These are phyloP conservation scores for Puccinia sorghi DNA, from an alignment of 1,284 basidiomycete species.

Conservation along the genomic window DNA sequence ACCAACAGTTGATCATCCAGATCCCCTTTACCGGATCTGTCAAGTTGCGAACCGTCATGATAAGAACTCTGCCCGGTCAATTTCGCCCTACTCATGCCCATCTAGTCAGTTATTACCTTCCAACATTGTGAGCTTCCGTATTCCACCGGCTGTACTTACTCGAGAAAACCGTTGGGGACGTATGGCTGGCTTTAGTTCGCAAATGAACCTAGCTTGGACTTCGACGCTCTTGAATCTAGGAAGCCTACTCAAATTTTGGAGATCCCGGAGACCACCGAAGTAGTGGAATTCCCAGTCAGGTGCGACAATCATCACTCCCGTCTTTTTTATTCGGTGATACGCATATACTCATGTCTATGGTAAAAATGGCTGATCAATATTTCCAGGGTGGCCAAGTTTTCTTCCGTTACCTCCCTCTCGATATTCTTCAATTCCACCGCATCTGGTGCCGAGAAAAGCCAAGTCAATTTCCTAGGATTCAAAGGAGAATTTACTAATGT, in stretches of 20 bases:
- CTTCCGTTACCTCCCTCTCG: slow-evolving; percentile 70
- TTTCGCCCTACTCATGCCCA: slow-evolving; percentile 70
- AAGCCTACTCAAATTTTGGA: slow-evolving; percentile 69
- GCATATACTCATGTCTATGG: no score
- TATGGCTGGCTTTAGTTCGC: slow-evolving; percentile 63
- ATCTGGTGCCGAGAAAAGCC: slow-evolving; percentile 70
- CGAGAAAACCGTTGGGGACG: not conserved
- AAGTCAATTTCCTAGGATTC: slow-evolving; percentile 75
- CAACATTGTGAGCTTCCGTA: not conserved
- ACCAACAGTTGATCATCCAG: slow-evolving; percentile 72
- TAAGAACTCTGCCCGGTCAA: slow-evolving; percentile 72
- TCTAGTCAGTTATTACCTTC: slow-evolving; percentile 62
- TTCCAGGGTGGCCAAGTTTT: slow-evolving; percentile 71
- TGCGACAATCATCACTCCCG: slow-evolving; percentile 55
- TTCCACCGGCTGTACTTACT: slow-evolving; percentile 32
- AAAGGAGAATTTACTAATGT: slow-evolving; percentile 76
- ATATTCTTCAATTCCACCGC: slow-evolving; percentile 69
- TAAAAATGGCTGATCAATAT: not conserved
- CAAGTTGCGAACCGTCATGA: slow-evolving; percentile 69
- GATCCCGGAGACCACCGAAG: slow-evolving; percentile 68
- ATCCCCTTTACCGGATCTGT: slow-evolving; percentile 78
- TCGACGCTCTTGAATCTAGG: slow-evolving; percentile 68
- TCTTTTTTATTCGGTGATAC: no score
- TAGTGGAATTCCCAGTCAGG: slow-evolving; percentile 75
- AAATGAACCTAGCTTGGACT: slow-evolving; percentile 72